Evolutionary conservation across 148 eudicot genomes (phyloP), one percentile per base, ranked within the genome.

Genomic region (Dianthus caryophyllus): DNA sequence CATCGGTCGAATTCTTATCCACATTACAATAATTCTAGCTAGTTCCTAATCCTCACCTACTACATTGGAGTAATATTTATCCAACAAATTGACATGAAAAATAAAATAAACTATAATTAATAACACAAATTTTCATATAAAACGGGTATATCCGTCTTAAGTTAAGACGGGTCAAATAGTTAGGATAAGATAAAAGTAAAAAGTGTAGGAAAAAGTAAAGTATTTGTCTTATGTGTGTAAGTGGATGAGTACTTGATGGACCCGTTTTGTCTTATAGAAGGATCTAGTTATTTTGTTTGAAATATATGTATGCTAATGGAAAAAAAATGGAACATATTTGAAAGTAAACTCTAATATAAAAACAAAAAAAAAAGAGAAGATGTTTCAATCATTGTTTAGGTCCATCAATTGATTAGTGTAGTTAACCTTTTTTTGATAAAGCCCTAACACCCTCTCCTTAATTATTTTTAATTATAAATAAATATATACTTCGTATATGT

Each of bases 321-420:
- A 61, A 70, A 60, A 71, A 41, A 20, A 71, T 52, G 31, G 25
- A 52, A 58, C 20, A 39, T 31, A 27, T 31, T 59, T 24, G 6
- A 31, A 48, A 70, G 29, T 27, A 39, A 1, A 33, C 0, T 7
- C 41, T 6, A 64, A 15, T 2, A 33, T 33, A 33, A 56, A n/a
- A 43, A 12, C 11, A 57, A 72, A 65, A 1, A 17, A 48, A 65
- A 7, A 72, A 66, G 65, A 57, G 20, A 65, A 72, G 64, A 64
- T 57, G 76, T 66, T 57, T 24, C 56, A 57, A 66, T 73, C 76
- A 58, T 66, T 72, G 55, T 57, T 58, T 33, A 46, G 76, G 76
- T 65, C 52, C 15, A 72, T 47, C 56, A 58, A 9, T 41, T 73
- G 76, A 73, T 57, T 66, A 73, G 16, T 65, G 49, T 31, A 47